Base-by-base conservation (phyloP, 2,329 filamentous ascomycete genomes). In the Claviceps paspali region DNA sequence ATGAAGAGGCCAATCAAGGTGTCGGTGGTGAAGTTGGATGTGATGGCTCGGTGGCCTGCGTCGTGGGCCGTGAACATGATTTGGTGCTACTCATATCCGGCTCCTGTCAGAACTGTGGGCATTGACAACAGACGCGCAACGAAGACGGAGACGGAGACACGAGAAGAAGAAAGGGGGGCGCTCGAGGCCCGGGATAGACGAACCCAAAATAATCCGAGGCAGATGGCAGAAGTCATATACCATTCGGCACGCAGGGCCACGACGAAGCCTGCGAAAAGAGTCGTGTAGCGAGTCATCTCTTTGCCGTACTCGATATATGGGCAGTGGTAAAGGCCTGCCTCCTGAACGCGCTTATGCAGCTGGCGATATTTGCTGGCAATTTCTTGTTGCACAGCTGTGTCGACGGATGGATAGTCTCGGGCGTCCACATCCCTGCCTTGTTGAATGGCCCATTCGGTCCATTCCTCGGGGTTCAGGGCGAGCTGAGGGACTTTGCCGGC, bases 11-110 rank as follows among this genome's bases (percentile, higher is more conserved):
- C 75, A 38, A 79, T 73, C 4, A 76, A 48, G 0, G 70, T 74
- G 49, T 80, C 75, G 14, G 60, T 45, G 2, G 64, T 55, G 44
- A 76, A 77, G 49, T 68, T 68, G 41, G 67, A 61, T 0, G 75
- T 76, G 42, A 80, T 79, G 41, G 70, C 73, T 21, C 66, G 61
- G 48, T 79, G 76, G 3, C 73, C 75, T 8, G 73, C 74, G 46
- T 80, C 76, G 48, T 80, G 75, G 4, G 74, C 75, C 0, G 68
- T 67, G 53, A 79, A 80, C 70, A 79, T 77, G 56, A 79, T 70
- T 58, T 79, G 75, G 47, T 79, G 74, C 73, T 71, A 44, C n/a
- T 4, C 30, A 11, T 6, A 15, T n/a, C n/a, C 12, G 12, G 11
- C 14, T 34, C 26, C 15, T 35, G 23, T 31, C 14, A 52, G 50